These are phyloP conservation scores for Podosphaera aphanis DNA, from an alignment of 2,329 filamentous ascomycete genomes.

Conservation along the genomic window DNA sequence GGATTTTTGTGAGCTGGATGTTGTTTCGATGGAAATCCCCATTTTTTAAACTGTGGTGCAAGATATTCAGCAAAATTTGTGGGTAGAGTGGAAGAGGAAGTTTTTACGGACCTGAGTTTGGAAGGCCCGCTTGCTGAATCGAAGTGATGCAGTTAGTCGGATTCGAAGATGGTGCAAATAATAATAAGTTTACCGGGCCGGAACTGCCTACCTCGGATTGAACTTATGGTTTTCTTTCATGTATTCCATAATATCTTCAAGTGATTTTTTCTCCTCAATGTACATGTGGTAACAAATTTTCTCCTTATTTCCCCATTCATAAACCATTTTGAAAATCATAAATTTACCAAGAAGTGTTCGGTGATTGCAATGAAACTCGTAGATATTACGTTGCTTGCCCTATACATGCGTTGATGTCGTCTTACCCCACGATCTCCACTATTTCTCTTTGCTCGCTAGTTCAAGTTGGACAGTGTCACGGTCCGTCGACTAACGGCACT, in stretches of 20 bases:
- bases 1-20: slow-evolving; percentile 48
- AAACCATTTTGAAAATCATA: slow-evolving; percentile 19
- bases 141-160: slow-evolving; percentile 5
- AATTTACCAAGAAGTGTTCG: too few relatives aligned
- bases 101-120: slow-evolving; percentile 30
- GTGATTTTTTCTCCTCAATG: slow-evolving; percentile 47
- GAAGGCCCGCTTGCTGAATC: slow-evolving; percentile 45
- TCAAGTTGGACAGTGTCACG: too few relatives aligned
- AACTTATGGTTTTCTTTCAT: slow-evolving; percentile 43
- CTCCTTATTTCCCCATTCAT: slow-evolving; percentile 44
- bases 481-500: too few relatives aligned
- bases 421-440: too few relatives aligned
- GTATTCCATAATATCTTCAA: slow-evolving; percentile 53
- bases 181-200: slow-evolving; percentile 2
- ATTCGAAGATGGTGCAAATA: slow-evolving; percentile 3
- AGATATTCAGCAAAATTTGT: background rate
- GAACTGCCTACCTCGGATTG: slow-evolving; percentile 36
- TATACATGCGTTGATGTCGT: too few relatives aligned
- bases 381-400: too few relatives aligned
- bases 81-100: background rate
- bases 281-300: slow-evolving; percentile 48
- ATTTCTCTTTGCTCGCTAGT: too few relatives aligned
- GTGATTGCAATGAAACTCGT: too few relatives aligned
- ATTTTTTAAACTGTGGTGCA: slow-evolving; percentile 27
- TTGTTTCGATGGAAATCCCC: slow-evolving; percentile 57